Conservation (phyloP, 345 rosid species). For the Eucalyptus leucophloia region DNA sequence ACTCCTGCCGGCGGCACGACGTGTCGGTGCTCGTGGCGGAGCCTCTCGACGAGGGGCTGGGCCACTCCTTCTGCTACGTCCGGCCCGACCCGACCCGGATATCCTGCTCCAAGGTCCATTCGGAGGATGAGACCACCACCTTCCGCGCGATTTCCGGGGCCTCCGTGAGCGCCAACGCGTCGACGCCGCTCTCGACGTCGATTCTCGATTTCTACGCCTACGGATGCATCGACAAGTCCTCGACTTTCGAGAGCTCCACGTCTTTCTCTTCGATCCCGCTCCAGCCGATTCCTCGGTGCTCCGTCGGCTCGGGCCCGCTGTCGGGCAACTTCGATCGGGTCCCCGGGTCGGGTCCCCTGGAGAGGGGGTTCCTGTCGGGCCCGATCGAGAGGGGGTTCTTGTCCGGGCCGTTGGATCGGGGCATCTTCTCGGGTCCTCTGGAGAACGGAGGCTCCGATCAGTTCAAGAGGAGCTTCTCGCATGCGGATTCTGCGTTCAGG, state of each 20-base stretch:
- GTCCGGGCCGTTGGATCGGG: conserved; percentile 87
- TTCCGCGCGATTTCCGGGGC: conserved; percentile 94
- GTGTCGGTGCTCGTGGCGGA: conserved; percentile 23
- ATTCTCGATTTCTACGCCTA: conserved; percentile 53
- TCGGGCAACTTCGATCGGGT: conserved; percentile 1
- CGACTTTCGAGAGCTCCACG: conserved; percentile 89
- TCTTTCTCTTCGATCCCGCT: conserved; percentile 82
- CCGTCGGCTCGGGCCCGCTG: conserved; percentile 47
- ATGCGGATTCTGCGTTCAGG: conserved; percentile 43
- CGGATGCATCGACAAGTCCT: conserved; percentile 53
- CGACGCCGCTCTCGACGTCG: conserved; percentile 87
- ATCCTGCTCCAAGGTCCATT: conserved; percentile 77
- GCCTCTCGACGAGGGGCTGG: conserved; percentile 77
- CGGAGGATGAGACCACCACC: conserved; percentile 70
- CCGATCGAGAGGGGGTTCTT: conserved; percentile 82
- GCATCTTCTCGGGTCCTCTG: conserved; percentile 33
- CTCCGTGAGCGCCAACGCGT: conserved; percentile 91
- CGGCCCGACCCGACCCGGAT: conserved; percentile 57
- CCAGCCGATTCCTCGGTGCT: conserved; percentile 69
- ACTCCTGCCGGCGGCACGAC: conserved; percentile 29
- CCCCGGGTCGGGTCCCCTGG: conserved; percentile 60
- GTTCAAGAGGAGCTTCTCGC: conserved; percentile 78
- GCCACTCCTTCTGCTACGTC: conserved; percentile 92
- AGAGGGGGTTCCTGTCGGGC: conserved; percentile 73
- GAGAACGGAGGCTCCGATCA: conserved; percentile 41